A percentile compares a stretch with the other conserved stretches of the same genome.
Conservation (phyloP, 345 rosid genomes). For the Trapa bicornis region DNA sequence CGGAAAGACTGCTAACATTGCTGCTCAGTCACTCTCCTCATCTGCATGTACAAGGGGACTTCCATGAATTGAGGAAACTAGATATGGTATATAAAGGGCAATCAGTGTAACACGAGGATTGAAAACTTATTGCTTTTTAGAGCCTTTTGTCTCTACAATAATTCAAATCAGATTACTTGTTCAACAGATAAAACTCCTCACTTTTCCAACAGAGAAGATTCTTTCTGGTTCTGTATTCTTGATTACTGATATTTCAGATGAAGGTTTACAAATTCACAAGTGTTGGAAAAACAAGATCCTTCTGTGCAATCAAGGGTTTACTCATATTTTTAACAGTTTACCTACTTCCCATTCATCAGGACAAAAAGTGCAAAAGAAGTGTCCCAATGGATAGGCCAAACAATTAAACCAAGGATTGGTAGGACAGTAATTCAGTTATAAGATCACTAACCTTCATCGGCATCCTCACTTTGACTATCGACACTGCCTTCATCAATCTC, state of each 20-base stretch:
- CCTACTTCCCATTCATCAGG: too few species aligned
- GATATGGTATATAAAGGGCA: not conserved
- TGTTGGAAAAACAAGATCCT: too few species aligned
- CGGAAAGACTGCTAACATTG: not conserved
- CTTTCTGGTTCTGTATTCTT: too few species aligned
- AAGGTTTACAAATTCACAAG: too few species aligned
- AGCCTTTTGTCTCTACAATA: not conserved
- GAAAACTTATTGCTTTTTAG: not conserved
- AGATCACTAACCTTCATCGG: slow-evolving; percentile 25
- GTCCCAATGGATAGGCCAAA: too few species aligned
- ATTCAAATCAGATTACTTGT: not conserved
- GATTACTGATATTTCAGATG: too few species aligned
- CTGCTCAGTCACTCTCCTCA: slow-evolving; percentile 10
- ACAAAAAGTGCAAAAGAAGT: too few species aligned
- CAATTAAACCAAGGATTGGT: too few species aligned
- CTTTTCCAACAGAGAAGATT: too few species aligned
- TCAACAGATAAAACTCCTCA: too few species aligned
- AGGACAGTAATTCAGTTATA: not conserved
- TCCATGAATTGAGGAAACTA: not conserved
- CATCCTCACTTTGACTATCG: slow-evolving; percentile 35
- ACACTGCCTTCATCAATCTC: slow-evolving; percentile 22
- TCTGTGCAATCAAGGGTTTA: too few species aligned
- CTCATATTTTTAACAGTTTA: too few species aligned
- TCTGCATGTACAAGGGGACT: slow-evolving; percentile 4
- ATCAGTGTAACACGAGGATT: not conserved